Conservation (phyloP, 2,329 filamentous ascomycete genomes). For the Phyllosticta paracitricarpa region DNA sequence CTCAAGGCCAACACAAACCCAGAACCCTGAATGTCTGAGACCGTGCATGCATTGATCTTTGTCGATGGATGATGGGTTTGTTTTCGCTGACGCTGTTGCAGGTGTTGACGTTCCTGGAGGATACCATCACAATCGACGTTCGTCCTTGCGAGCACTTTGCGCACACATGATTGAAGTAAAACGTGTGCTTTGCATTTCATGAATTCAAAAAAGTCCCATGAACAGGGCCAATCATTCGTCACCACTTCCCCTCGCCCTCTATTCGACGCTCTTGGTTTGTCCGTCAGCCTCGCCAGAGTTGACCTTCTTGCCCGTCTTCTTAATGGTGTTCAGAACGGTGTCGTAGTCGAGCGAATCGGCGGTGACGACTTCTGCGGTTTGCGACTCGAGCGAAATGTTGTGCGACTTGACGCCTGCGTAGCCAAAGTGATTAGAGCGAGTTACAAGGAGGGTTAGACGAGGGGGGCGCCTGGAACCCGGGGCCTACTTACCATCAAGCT, state of each 20-base stretch:
- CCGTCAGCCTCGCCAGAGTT: slow-evolving; percentile 67
- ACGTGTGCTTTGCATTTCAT: neutral
- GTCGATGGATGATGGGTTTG: neutral
- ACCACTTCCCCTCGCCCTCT: neutral
- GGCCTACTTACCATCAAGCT: slow-evolving; percentile 64
- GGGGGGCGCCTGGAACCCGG: slow-evolving; percentile 1
- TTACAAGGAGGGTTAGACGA: neutral
- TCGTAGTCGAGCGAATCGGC: slow-evolving; percentile 62
- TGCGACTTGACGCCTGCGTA: slow-evolving; percentile 71
- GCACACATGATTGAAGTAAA: neutral
- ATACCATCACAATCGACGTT: too few relatives aligned
- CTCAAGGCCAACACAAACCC: neutral
- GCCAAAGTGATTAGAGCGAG: neutral
- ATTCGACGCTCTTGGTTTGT: neutral
- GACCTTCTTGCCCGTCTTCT: slow-evolving; percentile 91
- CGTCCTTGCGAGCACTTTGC: too few relatives aligned
- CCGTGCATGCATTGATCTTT: neutral
- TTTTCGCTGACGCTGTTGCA: too few relatives aligned
- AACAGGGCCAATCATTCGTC: neutral
- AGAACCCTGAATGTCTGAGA: neutral
- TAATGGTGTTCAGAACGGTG: slow-evolving; percentile 75
- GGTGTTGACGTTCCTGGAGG: too few relatives aligned
- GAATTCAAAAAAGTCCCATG: neutral
- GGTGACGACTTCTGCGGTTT: slow-evolving; percentile 70
- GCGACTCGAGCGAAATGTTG: slow-evolving; percentile 77